Conservation (phyloP, 345 rosid genomes). For the Noccaea bulbosa region DNA sequence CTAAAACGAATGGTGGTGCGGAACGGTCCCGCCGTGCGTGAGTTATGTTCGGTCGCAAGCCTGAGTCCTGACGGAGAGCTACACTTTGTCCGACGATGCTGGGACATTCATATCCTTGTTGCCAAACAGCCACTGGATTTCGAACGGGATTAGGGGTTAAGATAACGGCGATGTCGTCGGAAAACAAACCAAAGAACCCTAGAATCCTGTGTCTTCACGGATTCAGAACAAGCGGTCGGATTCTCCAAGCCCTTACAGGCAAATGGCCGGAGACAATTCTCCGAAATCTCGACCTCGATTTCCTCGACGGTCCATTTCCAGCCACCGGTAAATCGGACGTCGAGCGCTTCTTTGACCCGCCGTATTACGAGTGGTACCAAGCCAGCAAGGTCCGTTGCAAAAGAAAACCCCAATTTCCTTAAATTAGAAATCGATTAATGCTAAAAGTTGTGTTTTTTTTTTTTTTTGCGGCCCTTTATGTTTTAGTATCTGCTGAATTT, state of each 20-base stretch:
- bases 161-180: slow-evolving; percentile 35
- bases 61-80: neutral
- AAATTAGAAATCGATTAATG: neutral
- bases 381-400: slow-evolving; percentile 35
- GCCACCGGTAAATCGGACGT: slow-evolving; percentile 51
- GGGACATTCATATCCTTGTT: slow-evolving; percentile 20
- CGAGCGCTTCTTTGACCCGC: slow-evolving; percentile 51
- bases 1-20: neutral
- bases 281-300: slow-evolving; percentile 47
- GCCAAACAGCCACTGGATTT: slow-evolving; percentile 18
- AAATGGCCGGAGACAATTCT: slow-evolving; percentile 44
- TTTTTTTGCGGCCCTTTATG: too few species aligned
- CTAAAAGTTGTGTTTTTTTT: neutral
- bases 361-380: slow-evolving; percentile 55
- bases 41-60: slow-evolving; percentile 10
- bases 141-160: slow-evolving; percentile 9
- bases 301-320: slow-evolving; percentile 51
- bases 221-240: slow-evolving; percentile 52
- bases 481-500: neutral
- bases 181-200: slow-evolving; percentile 26
- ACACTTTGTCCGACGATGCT: slow-evolving; percentile 18
- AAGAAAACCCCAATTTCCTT: neutral
- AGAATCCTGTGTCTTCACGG: slow-evolving; percentile 52
- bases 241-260: slow-evolving; percentile 27
- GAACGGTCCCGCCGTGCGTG: too few species aligned